A percentile compares a stretch with the other conserved stretches of the same genome.
Evolutionary conservation across 768 basidiomycete genomes (phyloP).

Genomic region (Strobilomyces dryophilus): DNA sequence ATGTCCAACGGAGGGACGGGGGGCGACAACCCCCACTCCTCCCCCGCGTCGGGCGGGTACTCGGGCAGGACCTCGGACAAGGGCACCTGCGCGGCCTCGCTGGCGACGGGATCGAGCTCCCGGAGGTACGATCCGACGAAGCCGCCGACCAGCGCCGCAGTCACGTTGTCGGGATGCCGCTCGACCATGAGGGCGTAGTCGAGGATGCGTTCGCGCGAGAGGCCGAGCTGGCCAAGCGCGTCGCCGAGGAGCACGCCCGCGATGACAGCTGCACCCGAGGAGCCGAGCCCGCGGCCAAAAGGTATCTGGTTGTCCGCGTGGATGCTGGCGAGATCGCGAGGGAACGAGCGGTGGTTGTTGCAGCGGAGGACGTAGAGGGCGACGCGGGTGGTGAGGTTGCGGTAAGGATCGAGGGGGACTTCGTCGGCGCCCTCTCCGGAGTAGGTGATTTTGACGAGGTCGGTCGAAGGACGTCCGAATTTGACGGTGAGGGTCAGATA

Average conservation of each 20-base stretch:
- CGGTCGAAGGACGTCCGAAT: constrained; percentile 34
- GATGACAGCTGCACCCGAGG: constrained; percentile 98
- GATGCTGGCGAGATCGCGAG: constrained; percentile 61
- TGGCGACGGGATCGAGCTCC: constrained; percentile 80
- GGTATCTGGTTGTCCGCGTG: constrained; percentile 91
- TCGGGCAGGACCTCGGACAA: constrained; percentile 95
- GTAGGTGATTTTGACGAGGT: constrained; percentile 66
- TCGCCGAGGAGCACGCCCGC: constrained; percentile 91
- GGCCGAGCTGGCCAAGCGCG: constrained; percentile 68
- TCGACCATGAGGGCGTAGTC: constrained; percentile 99
- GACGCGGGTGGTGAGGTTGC: constrained; percentile 95
- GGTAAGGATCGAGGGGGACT: constrained; percentile 92
- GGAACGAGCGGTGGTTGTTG: constrained; percentile 69
- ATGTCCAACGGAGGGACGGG: constrained; percentile 87
- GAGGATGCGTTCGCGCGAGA: constrained; percentile 69
- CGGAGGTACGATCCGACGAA: constrained; percentile 96
- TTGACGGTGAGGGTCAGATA: constrained; percentile 72
- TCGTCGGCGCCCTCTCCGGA: constrained; percentile 85
- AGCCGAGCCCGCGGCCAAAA: constrained; percentile 95
- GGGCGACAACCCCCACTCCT: constrained; percentile 86
- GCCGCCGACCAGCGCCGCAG: constrained; percentile 93
- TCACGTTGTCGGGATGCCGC: constrained; percentile 98
- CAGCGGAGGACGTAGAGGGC: constrained; percentile 98
- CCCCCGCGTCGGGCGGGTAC: constrained; percentile 89
- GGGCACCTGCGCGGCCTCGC: constrained; percentile 82